These are phyloP conservation scores for Colletotrichum karsti DNA, from an alignment of 2,329 filamentous ascomycete species.

Conservation along the genomic window DNA sequence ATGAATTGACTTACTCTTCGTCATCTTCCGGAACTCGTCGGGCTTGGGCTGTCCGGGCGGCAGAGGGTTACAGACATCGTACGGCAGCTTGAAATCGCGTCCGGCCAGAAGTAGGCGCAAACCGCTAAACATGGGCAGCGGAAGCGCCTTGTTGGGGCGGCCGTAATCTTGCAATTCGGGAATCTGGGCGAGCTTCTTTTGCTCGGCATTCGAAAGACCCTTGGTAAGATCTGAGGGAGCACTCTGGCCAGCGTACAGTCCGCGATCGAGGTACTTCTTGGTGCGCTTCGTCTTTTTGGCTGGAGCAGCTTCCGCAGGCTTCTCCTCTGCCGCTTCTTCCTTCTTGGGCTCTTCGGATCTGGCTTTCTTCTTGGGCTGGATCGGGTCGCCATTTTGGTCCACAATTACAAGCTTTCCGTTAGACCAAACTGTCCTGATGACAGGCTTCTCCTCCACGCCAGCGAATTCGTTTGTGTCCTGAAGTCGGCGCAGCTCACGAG, in stretches of 20 bases:
- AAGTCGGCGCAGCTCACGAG: slow-evolving; percentile 67
- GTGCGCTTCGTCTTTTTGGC: slow-evolving; percentile 52
- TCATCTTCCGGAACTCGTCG: slow-evolving; percentile 90
- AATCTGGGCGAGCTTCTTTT: slow-evolving; percentile 57
- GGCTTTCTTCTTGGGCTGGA: slow-evolving; percentile 32
- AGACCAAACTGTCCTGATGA: slow-evolving; percentile 69
- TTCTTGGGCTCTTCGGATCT: slow-evolving; percentile 34
- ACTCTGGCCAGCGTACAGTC: slow-evolving; percentile 87
- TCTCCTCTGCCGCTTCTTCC: slow-evolving; percentile 34
- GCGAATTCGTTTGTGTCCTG: slow-evolving; percentile 71
- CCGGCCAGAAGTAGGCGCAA: slow-evolving; percentile 75
- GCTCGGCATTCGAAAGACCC: slow-evolving; percentile 58
- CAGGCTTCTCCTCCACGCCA: slow-evolving; percentile 65
- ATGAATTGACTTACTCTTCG: slow-evolving; percentile 75
- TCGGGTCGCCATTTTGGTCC: slow-evolving; percentile 46
- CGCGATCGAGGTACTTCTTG: slow-evolving; percentile 84
- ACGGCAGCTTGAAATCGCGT: slow-evolving; percentile 88
- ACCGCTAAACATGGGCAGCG: slow-evolving; percentile 82
- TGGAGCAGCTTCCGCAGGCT: slow-evolving; percentile 47
- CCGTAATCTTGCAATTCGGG: slow-evolving; percentile 56
- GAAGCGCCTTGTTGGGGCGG: slow-evolving; percentile 67
- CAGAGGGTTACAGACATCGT: slow-evolving; percentile 87
- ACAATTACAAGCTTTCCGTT: slow-evolving; percentile 69
- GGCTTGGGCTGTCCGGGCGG: slow-evolving; percentile 89
- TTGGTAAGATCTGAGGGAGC: slow-evolving; percentile 55